Conservation (phyloP, 169 alveolate species). For the Plasmodium gonderi region DNA sequence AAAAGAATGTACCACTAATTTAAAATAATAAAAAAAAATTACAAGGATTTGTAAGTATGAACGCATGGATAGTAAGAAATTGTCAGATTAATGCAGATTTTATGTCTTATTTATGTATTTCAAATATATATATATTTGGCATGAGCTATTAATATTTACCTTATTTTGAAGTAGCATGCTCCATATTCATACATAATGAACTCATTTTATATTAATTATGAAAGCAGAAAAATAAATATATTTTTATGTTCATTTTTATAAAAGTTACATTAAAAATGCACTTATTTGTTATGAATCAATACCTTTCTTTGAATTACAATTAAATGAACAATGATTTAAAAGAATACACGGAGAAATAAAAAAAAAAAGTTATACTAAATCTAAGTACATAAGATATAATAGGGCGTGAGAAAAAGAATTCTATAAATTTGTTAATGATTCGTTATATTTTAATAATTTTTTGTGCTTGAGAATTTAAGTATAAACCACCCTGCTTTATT, state of each 20-base stretch:
- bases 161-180: background rate
- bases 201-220: background rate
- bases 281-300: background rate
- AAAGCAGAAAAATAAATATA: too few species aligned
- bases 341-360: background rate
- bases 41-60: background rate
- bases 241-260: background rate
- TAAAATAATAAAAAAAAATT: too few species aligned
- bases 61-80: background rate
- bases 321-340: background rate
- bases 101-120: background rate
- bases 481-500: background rate
- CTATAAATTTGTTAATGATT: background rate
- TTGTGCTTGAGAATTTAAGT: too few species aligned
- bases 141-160: background rate
- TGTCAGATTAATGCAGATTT: background rate
- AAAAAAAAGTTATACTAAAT: background rate
- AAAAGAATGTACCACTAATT: background rate
- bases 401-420: background rate
- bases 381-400: background rate
- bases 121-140: too few species aligned
- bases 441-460: background rate
- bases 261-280: background rate
- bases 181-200: background rate
- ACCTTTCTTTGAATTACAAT: background rate